Evolutionary conservation across 306 rosid genomes (phyloP).

Genomic region (Cyamopsis tetragonoloba): DNA sequence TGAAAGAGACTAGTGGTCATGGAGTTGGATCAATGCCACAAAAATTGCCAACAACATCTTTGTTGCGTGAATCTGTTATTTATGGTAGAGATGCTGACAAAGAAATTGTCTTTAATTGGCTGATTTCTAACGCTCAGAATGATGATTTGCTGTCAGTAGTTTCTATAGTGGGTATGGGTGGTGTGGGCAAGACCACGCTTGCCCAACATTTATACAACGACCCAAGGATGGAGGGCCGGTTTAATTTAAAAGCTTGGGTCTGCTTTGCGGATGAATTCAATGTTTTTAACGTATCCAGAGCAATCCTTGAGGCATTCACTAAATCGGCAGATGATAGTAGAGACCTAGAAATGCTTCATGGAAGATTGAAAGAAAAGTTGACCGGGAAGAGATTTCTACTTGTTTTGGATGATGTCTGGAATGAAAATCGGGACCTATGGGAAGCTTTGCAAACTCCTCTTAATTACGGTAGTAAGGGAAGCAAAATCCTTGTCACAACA

Average conservation of each 20-base stretch:
- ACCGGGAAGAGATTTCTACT: background rate
- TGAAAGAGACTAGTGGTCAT: background rate
- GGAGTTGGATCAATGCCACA: background rate
- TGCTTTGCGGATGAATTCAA: background rate
- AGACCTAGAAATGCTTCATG: slow-evolving; percentile 15
- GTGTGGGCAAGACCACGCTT: background rate
- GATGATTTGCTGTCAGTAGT: background rate
- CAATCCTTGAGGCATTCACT: background rate
- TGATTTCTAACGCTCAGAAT: background rate
- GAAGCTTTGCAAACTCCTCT: slow-evolving; percentile 3
- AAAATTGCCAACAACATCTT: background rate
- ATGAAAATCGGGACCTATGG: background rate
- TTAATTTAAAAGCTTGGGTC: slow-evolving; percentile 2
- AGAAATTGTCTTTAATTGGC: background rate
- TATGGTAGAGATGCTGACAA: background rate
- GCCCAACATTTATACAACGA: slow-evolving; percentile 11
- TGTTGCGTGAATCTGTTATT: background rate
- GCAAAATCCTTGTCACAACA: background rate
- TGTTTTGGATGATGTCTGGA: slow-evolving; percentile 23
- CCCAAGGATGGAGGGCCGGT: background rate
- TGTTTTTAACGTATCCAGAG: background rate
- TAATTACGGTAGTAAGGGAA: background rate
- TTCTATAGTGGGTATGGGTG: background rate
- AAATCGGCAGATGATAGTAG: background rate
- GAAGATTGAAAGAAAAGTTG: slow-evolving; percentile 6